Evolutionary conservation across 2,329 filamentous ascomycete species (phyloP).

Genomic region (Ophiostoma sp.): DNA sequence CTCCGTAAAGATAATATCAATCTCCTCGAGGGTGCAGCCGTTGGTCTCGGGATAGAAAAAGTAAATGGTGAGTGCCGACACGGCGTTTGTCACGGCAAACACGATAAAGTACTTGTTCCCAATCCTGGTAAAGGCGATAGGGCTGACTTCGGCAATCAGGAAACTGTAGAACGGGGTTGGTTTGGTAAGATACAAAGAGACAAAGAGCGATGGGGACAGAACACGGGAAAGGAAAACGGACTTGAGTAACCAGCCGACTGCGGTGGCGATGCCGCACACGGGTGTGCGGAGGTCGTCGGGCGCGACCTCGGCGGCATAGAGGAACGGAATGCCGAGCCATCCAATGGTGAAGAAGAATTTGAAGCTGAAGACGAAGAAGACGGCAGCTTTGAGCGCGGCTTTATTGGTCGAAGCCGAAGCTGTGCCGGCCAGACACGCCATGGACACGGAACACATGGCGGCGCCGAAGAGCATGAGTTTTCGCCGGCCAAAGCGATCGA

Average conservation of each 20-base stretch:
- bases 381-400: background rate
- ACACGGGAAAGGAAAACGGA: background rate
- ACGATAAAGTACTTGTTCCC: slow-evolving; percentile 19
- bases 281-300: slow-evolving; percentile 2
- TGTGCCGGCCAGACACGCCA: slow-evolving; percentile 4
- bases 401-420: background rate
- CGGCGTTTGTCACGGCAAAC: slow-evolving; percentile 1
- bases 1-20: slow-evolving; percentile 4
- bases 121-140: slow-evolving; percentile 14
- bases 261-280: background rate
- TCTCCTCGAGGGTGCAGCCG: slow-evolving; percentile 17
- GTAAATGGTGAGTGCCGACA: background rate
- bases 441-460: background rate
- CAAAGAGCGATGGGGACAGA: too few species aligned
- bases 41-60: slow-evolving; percentile 22
- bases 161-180: background rate
- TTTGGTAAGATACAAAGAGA: too few species aligned
- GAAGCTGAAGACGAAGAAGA: slow-evolving; percentile 21
- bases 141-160: slow-evolving; percentile 11
- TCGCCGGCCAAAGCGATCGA: slow-evolving; percentile 4
- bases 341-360: slow-evolving; percentile 35
- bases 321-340: slow-evolving; percentile 30
- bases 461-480: slow-evolving; percentile 12
- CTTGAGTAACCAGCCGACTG: slow-evolving; percentile 10
- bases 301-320: slow-evolving; percentile 16